Percentiles rank a stretch among this genome's conserved stretches.
Evolutionary conservation across 1,284 basidiomycete genomes (phyloP).

Genomic region (Mycena sp.): DNA sequence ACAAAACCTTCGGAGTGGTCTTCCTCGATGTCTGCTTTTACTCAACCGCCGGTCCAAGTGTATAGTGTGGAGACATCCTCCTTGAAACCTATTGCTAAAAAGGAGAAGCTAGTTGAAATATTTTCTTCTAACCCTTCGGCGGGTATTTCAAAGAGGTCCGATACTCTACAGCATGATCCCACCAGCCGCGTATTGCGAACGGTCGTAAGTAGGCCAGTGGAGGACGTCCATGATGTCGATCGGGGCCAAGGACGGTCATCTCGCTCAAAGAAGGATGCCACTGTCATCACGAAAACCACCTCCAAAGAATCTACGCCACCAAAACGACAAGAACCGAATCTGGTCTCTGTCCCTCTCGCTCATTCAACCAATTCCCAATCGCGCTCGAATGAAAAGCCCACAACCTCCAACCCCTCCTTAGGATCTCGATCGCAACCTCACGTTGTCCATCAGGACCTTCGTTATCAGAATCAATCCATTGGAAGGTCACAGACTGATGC

Average conservation of each 20-base stretch:
- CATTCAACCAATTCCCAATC: slow-evolving; percentile 5
- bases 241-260: slow-evolving; percentile 5
- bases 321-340: slow-evolving; percentile 17
- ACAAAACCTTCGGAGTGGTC: slow-evolving; percentile 1
- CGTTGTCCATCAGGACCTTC: not conserved
- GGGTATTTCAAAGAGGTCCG: slow-evolving; percentile 9
- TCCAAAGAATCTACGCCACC: slow-evolving; percentile 26
- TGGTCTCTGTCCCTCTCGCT: slow-evolving; percentile 7
- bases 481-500: not conserved
- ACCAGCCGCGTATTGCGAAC: slow-evolving; percentile 1
- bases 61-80: slow-evolving; percentile 12
- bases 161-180: slow-evolving; percentile 6
- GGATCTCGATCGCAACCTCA: slow-evolving; percentile 12
- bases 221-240: slow-evolving; percentile 13
- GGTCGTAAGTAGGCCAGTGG: not conserved
- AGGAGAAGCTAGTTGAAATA: slow-evolving; percentile 10
- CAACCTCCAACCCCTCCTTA: not conserved
- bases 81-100: not conserved
- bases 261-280: slow-evolving; percentile 21
- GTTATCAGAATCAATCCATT: not conserved
- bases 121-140: not conserved
- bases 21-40: slow-evolving; percentile 2
- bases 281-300: slow-evolving; percentile 24
- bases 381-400: slow-evolving; percentile 9
- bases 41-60: slow-evolving; percentile 19